Base-by-base conservation (phyloP, 768 basidiomycete genomes). In the Lentinula detonsa region DNA sequence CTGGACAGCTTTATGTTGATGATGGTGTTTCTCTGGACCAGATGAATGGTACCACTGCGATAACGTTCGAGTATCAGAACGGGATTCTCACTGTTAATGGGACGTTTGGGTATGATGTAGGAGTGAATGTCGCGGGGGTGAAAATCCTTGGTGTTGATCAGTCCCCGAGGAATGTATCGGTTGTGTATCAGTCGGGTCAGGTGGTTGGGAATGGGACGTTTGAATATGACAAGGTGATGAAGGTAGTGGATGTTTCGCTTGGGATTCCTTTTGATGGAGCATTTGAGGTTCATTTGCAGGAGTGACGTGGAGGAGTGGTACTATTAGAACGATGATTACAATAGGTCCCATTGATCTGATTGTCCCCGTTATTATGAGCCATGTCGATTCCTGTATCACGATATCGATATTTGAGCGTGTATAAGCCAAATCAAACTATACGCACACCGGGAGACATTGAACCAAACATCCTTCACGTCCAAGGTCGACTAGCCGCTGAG, bases 1-100 rank as follows among this genome's bases (percentile, higher is more conserved):
- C 65, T 5, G 87, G 87, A 1, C 48, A 66, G 42, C 73, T 89
- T 42, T 87, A 89, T 68, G 64, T 86, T 39, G 88, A 89, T 66
- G 87, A 89, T 62, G 87, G 88, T 11, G 82, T 81, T 48, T 84
- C 82, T 6, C 69, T 81, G 51, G 63, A 57, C 3, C n/a, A 67
- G 18, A 45, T 64, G 6, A 60, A 60, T 18, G 50, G 59, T 1
- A 67, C 68, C 51, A 81, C 79, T 28, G 42, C 65, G 8, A 67
- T 78, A 40, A 62, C 67, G 40, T 71, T 81, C 68, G 65, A 45
- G 7, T 81, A 71, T 65, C 65, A 60, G 59, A 61, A 67, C 2
- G 68, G 71, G 0, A 64, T 50, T 9, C 65, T 82, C 39, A 65
- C 56, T 42, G 75, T 81, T 1, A 62, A 67, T 4, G 80, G 80